A percentile compares a stretch with the other conserved stretches of the same genome.
phyloP scores from a whole-genome alignment of 768 basidiomycete species.

The Boletellus ananas region DNA sequence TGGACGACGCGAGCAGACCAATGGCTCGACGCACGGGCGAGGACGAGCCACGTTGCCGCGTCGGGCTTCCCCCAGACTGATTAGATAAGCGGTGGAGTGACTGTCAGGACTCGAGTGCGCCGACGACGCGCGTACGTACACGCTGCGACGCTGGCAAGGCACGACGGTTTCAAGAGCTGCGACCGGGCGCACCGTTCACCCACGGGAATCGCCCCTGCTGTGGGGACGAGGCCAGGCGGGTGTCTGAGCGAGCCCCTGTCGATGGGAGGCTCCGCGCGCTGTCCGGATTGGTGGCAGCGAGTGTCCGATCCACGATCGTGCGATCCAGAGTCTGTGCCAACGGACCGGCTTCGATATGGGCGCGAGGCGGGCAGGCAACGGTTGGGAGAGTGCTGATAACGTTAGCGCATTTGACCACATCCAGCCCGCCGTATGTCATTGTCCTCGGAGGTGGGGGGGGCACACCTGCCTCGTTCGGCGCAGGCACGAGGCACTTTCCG shows the following conservation, averaged over 20 bases:
- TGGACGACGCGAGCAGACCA: not conserved
- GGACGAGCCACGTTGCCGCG: not conserved
- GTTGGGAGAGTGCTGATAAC: too few species aligned
- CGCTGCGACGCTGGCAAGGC: too few species aligned
- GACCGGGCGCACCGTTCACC: not conserved
- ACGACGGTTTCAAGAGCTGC: not conserved
- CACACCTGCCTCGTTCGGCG: slow-evolving; percentile 10
- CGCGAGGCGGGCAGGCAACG: too few species aligned
- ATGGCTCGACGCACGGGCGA: slow-evolving; percentile 4
- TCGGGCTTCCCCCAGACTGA: not conserved
- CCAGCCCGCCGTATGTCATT: slow-evolving; percentile 8
- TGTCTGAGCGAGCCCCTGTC: too few species aligned
- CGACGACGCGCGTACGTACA: not conserved
- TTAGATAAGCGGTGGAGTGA: not conserved
- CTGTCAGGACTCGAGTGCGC: slow-evolving; percentile 1
- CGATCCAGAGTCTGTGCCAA: not conserved
- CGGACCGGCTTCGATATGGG: not conserved
- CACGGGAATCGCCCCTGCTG: not conserved
- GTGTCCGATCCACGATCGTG: not conserved
- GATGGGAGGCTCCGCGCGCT: not conserved
- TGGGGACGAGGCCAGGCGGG: too few species aligned
- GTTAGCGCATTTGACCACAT: not conserved
- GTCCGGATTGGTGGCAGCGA: not conserved
- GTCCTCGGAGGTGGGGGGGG: slow-evolving; percentile 28
- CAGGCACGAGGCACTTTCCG: slow-evolving; percentile 30